Evolutionary conservation across 2,329 filamentous ascomycete species (phyloP).

Genomic region (Ascochyta viciae-villosae): DNA sequence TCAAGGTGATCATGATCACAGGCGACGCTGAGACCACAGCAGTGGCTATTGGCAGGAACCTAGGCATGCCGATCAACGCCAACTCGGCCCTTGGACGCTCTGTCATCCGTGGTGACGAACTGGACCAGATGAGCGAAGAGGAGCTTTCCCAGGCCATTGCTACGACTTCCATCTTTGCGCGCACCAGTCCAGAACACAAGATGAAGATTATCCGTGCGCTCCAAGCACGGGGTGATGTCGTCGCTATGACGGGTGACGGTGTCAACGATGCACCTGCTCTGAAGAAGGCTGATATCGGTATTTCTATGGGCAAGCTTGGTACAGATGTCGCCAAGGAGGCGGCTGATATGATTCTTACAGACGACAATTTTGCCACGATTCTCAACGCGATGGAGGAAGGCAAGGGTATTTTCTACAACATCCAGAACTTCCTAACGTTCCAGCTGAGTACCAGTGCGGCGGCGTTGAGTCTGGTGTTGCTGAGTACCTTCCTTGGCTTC

Average conservation of each 20-base stretch:
- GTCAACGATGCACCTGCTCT: slow-evolving; percentile 97
- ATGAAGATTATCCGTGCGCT: slow-evolving; percentile 94
- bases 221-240: slow-evolving; percentile 91
- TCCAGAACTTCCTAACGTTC: slow-evolving; percentile 98
- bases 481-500: slow-evolving; percentile 92
- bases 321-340: slow-evolving; percentile 98
- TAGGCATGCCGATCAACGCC: slow-evolving; percentile 87
- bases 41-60: slow-evolving; percentile 87
- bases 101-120: slow-evolving; percentile 86
- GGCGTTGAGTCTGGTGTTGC: slow-evolving; percentile 84
- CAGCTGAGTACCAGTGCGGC: slow-evolving; percentile 97
- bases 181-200: slow-evolving; percentile 97
- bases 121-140: slow-evolving; percentile 88
- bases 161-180: slow-evolving; percentile 91
- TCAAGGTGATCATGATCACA: slow-evolving; percentile 99
- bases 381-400: slow-evolving; percentile 96
- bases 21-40: slow-evolving; percentile 96
- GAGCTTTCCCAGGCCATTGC: slow-evolving; percentile 86
- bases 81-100: slow-evolving; percentile 66
- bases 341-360: slow-evolving; percentile 90
- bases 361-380: slow-evolving; percentile 91
- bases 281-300: slow-evolving; percentile 97
- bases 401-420: slow-evolving; percentile 99
- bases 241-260: slow-evolving; percentile 98
- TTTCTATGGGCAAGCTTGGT: slow-evolving; percentile 93